phyloP scores from a whole-genome alignment of 2,329 filamentous ascomycete species.

The Fusarium haematococcum region DNA sequence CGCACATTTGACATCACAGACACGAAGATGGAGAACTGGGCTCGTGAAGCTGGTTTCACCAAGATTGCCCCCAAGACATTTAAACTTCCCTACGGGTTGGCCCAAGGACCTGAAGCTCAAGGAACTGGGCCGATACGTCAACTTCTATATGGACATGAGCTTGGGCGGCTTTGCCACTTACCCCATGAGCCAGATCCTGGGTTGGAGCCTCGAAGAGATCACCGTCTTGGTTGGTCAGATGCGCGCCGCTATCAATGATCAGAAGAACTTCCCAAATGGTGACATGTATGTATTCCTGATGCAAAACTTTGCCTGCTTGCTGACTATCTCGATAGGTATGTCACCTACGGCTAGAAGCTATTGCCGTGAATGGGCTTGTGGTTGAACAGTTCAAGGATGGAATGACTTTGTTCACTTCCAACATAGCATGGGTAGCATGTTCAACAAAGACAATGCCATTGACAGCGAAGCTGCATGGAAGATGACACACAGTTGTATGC shows the following conservation, averaged over 20 bases:
- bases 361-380: background rate
- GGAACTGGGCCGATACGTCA: slow-evolving; percentile 10
- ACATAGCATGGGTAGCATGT: background rate
- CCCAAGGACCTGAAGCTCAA: background rate
- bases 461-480: background rate
- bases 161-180: slow-evolving; percentile 32
- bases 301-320: background rate
- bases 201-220: slow-evolving; percentile 27
- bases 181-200: slow-evolving; percentile 26
- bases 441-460: too few relatives aligned
- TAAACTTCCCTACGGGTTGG: background rate
- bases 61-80: background rate
- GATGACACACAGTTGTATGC: background rate
- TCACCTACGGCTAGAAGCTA: background rate
- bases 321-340: background rate
- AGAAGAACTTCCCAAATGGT: slow-evolving; percentile 1
- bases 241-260: slow-evolving; percentile 20
- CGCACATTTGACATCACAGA: slow-evolving; percentile 18
- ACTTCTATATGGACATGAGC: slow-evolving; percentile 25
- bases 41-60: background rate
- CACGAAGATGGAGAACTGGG: slow-evolving; percentile 11
- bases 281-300: background rate
- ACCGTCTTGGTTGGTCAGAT: slow-evolving; percentile 25
- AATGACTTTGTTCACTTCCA: background rate
- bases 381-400: background rate